A percentile compares a stretch with the other conserved stretches of the same genome.
Evolutionary conservation across 176 grass and related monocot species (phyloP).

Genomic region (Musa acuminata): DNA sequence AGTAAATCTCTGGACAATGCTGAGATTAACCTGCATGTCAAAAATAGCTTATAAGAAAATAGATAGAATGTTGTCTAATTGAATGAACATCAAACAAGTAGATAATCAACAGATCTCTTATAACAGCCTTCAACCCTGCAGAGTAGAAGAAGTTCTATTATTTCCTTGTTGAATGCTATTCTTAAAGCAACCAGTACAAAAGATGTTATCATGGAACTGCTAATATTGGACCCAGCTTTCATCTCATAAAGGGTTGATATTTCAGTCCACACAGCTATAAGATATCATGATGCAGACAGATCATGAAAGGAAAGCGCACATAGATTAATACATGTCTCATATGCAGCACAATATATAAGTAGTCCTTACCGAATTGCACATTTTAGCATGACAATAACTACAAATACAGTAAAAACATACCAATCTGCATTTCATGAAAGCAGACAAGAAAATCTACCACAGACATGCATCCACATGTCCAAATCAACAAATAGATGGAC

Average conservation of each 20-base stretch:
- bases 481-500: no score
- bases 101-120: not conserved
- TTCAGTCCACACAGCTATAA: not conserved
- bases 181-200: not conserved
- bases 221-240: not conserved
- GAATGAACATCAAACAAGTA: not conserved
- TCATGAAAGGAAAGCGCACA: no score
- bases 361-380: no score
- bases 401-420: no score
- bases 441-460: no score
- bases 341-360: no score
- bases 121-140: not conserved
- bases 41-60: conserved; percentile 2
- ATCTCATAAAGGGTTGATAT: not conserved
- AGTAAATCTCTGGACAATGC: conserved; percentile 80
- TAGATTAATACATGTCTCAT: no score
- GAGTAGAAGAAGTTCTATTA: not conserved
- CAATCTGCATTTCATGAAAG: no score
- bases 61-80: not conserved
- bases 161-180: not conserved
- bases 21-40: conserved; percentile 66
- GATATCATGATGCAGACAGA: no score
- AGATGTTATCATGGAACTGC: no score
- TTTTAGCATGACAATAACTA: no score
- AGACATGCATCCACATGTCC: no score